Conservation (phyloP, 1,284 basidiomycete genomes). For the Irpex rosettiformis region DNA sequence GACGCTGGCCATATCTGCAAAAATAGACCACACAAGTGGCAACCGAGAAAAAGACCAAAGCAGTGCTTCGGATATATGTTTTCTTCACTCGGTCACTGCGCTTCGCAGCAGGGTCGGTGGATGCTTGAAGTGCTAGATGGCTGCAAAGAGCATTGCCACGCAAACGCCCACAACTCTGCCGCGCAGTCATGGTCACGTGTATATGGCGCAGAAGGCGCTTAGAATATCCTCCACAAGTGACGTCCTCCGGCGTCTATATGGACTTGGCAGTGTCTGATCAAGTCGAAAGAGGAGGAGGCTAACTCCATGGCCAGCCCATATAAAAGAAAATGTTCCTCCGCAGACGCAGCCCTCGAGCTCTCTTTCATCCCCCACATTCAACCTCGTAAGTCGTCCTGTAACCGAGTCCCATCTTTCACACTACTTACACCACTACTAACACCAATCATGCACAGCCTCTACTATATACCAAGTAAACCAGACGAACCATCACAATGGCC, state of each 20-base stretch:
- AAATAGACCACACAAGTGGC: neutral
- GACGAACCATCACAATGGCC: conserved; percentile 30
- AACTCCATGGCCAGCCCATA: neutral
- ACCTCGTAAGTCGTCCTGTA: neutral
- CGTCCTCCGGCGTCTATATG: no score
- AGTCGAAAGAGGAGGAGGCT: no score
- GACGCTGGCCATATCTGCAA: neutral
- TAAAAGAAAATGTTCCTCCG: no score
- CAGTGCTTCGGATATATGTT: neutral
- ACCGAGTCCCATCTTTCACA: no score
- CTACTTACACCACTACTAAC: no score
- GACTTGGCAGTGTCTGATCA: no score
- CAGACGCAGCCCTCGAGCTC: no score
- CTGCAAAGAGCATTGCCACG: neutral
- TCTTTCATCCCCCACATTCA: conserved; percentile 9
- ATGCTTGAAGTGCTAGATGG: neutral
- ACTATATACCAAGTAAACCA: no score
- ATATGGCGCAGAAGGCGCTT: no score
- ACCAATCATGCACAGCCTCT: conserved; percentile 12
- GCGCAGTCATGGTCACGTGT: neutral
- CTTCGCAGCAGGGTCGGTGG: neutral
- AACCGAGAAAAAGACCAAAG: neutral
- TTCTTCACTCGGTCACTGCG: neutral
- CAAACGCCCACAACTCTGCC: neutral
- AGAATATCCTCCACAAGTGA: no score